These are phyloP conservation scores for Cutaneotrichosporon arboriforme DNA, from an alignment of 1,284 basidiomycete species.

Conservation along the genomic window DNA sequence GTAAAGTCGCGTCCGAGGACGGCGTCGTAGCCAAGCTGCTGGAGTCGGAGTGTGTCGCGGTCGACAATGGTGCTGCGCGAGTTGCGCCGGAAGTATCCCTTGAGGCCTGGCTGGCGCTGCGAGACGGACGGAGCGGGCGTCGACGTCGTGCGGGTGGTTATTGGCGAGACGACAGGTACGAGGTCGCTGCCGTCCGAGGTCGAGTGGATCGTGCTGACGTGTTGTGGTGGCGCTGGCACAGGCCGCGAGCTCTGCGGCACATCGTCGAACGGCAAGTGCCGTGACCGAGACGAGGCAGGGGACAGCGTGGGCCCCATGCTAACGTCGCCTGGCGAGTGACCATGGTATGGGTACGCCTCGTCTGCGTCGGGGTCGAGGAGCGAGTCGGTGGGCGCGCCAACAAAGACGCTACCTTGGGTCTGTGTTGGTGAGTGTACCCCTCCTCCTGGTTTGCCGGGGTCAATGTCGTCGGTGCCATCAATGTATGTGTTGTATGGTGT, in stretches of 20 bases:
- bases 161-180: background rate
- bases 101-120: background rate
- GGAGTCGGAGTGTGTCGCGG: conserved; percentile 36
- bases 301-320: background rate
- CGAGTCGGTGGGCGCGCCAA: conserved; percentile 1
- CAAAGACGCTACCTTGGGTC: conserved; percentile 3
- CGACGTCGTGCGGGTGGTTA: conserved; percentile 1
- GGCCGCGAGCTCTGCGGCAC: conserved; percentile 32
- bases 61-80: conserved; percentile 24
- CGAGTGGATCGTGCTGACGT: background rate
- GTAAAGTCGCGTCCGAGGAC: conserved; percentile 46
- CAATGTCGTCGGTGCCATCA: conserved; percentile 1
- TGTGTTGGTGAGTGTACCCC: background rate
- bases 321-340: background rate
- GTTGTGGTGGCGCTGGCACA: conserved; percentile 31
- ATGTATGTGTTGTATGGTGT: conserved; percentile 34
- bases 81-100: conserved; percentile 2
- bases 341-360: no score
- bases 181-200: background rate
- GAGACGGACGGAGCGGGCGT: conserved; percentile 5
- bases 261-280: background rate
- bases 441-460: background rate
- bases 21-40: conserved; percentile 45
- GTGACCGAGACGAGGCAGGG: background rate
- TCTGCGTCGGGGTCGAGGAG: background rate